These are phyloP conservation scores for Penicillium cinerascens DNA, from an alignment of 495 filamentous ascomycete genomes.

Conservation along the genomic window DNA sequence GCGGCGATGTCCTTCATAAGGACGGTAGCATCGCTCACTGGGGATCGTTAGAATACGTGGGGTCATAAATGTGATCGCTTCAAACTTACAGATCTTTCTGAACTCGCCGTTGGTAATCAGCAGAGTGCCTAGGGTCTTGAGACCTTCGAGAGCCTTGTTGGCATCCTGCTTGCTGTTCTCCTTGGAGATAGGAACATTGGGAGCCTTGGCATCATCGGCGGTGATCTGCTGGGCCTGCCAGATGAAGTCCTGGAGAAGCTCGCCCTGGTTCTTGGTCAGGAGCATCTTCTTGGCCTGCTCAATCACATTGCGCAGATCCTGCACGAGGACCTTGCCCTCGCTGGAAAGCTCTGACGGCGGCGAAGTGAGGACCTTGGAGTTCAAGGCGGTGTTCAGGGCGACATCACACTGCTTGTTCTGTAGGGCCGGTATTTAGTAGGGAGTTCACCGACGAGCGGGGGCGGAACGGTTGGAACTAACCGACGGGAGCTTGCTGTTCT, in stretches of 20 bases:
- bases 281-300: slow-evolving; percentile 83
- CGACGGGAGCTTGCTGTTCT: slow-evolving; percentile 85
- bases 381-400: slow-evolving; percentile 79
- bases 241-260: slow-evolving; percentile 93
- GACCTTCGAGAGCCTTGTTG: slow-evolving; percentile 74
- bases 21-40: slow-evolving; percentile 82
- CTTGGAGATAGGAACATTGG: slow-evolving; percentile 66
- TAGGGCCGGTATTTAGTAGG: slow-evolving; percentile 8
- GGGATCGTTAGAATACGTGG: slow-evolving; percentile 20
- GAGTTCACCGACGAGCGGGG: neutral
- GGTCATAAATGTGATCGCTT: neutral
- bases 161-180: slow-evolving; percentile 76
- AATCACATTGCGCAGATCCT: slow-evolving; percentile 77
- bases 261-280: slow-evolving; percentile 93
- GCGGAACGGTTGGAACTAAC: slow-evolving; percentile 47
- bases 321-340: slow-evolving; percentile 74
- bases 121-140: slow-evolving; percentile 83
- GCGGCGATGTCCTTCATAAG: slow-evolving; percentile 86
- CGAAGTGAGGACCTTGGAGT: slow-evolving; percentile 58
- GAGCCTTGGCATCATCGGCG: slow-evolving; percentile 54
- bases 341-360: slow-evolving; percentile 77
- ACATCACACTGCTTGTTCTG: slow-evolving; percentile 94
- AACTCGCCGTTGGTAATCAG: slow-evolving; percentile 96
- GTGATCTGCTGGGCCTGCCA: slow-evolving; percentile 79
- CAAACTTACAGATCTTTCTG: slow-evolving; percentile 77